Evolutionary conservation across 306 rosid species (phyloP).

Genomic region (Quercus engelmannii): DNA sequence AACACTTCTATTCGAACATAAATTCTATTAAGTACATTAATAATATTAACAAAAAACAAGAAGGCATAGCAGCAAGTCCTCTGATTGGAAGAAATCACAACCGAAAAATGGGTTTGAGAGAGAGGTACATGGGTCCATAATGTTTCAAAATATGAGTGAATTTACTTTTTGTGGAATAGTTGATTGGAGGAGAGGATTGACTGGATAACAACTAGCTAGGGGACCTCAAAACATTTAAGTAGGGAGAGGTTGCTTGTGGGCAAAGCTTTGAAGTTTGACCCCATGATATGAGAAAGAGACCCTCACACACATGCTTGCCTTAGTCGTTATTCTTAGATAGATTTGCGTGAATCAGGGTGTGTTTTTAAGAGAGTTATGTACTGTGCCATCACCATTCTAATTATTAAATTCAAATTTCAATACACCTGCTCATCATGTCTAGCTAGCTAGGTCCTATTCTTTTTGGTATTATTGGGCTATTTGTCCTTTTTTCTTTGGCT

Average conservation of each 20-base stretch:
- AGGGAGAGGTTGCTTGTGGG: slow-evolving; percentile 8
- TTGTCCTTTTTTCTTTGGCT: slow-evolving; percentile 42
- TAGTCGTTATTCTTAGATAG: background rate
- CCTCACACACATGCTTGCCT: background rate
- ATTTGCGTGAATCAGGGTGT: slow-evolving; percentile 19
- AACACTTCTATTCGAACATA: too few species aligned
- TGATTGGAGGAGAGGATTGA: too few species aligned
- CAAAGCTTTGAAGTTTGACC: slow-evolving; percentile 22
- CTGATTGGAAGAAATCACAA: too few species aligned
- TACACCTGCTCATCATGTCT: slow-evolving; percentile 26
- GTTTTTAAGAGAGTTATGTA: slow-evolving; percentile 7
- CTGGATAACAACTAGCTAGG: background rate
- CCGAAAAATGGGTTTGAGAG: background rate
- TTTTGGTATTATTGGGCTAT: background rate
- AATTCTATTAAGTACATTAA: too few species aligned
- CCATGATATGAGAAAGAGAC: slow-evolving; percentile 8
- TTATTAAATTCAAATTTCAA: slow-evolving; percentile 7
- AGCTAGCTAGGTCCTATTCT: background rate
- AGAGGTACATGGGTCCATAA: background rate
- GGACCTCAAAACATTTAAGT: background rate
- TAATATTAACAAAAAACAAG: too few species aligned
- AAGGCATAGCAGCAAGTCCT: too few species aligned
- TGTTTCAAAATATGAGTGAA: slow-evolving; percentile 7
- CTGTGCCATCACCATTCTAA: background rate
- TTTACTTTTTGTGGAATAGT: background rate